A percentile compares a stretch with the other conserved stretches of the same genome.
Conservation (phyloP, 495 filamentous ascomycete species). For the Penicillium angulare region DNA sequence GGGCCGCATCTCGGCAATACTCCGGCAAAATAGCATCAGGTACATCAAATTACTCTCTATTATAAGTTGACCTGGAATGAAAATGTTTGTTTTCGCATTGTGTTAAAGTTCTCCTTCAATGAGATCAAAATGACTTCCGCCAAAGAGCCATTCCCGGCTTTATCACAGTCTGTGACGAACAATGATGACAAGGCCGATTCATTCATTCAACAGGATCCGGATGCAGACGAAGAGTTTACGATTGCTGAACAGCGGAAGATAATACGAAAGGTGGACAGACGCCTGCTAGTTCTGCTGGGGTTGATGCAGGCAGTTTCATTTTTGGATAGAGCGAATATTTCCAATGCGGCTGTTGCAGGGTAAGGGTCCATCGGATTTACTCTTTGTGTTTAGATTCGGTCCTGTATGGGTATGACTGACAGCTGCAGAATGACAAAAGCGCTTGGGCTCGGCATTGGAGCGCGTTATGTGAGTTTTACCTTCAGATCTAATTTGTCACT, state of each 20-base stretch:
- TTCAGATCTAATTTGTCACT: neutral
- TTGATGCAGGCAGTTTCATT: slow-evolving; percentile 2
- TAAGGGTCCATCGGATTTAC: too few relatives aligned
- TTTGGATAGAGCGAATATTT: slow-evolving; percentile 4
- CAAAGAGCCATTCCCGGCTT: neutral
- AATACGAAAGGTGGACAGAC: slow-evolving; percentile 4
- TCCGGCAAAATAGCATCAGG: too few relatives aligned
- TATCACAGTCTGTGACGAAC: neutral
- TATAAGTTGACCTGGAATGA: too few relatives aligned
- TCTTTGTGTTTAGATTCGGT: neutral
- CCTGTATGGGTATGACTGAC: neutral
- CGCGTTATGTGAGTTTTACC: slow-evolving; percentile 1
- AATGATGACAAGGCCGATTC: neutral
- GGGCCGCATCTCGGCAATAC: too few relatives aligned
- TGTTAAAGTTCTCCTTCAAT: too few relatives aligned
- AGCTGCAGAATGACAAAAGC: neutral
- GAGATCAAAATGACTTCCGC: too few relatives aligned
- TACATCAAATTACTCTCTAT: too few relatives aligned
- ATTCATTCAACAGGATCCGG: neutral
- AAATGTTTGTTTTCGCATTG: too few relatives aligned
- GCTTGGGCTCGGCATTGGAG: neutral
- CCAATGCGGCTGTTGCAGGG: slow-evolving; percentile 2
- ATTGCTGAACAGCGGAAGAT: neutral
- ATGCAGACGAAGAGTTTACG: neutral
- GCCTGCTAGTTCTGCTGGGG: neutral